Base-by-base conservation (phyloP, 305 asterid species). In the Ajuga reptans region DNA sequence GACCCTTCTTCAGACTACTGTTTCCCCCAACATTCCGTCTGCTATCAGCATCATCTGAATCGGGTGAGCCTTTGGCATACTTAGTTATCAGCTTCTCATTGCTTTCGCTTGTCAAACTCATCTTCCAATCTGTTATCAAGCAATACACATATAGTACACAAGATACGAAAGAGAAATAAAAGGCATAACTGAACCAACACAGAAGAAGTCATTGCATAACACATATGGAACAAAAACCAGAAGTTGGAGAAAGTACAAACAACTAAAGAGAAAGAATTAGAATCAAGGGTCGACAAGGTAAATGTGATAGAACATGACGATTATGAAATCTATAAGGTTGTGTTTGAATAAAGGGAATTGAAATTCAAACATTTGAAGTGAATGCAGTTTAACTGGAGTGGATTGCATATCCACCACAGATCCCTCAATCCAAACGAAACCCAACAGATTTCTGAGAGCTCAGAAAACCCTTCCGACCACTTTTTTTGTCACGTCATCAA, bases 1-100 rank as follows among this genome's bases (percentile, higher is more conserved):
- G 92, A 68, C 97, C 97, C 79, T 86, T 87, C 74, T 90, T 90
- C 64, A 90, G 72, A 9, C 70, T 72, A 57, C 46, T 67, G 36
- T 72, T 81, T 47, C 78, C 85, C 65, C 77, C 81, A 39, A 31
- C 64, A 72, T 72, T 71, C 69, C 76, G 89, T 59, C 85, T 83
- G 51, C 80, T 68, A 50, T 60, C 72, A 74, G 71, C 74, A 73
- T 86, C 88, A 2, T 86, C 95, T 51, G 36, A 53, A 16, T 73
- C 50, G 51, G 78, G 80, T 12, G 87, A 79, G 72, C 67, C 84
- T 33, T 54, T 15, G 49, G 69, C 71, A 59, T 78, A 77, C 61
- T 70, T 56, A 55, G 78, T 65, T 57, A 68, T 68, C 78, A 79
- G 69, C 59, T 18, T 76, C 61, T 82, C 88, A 65, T 79, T 81